These are phyloP conservation scores for Leavenworthia alabamica DNA, from an alignment of 345 rosid genomes.

Conservation along the genomic window DNA sequence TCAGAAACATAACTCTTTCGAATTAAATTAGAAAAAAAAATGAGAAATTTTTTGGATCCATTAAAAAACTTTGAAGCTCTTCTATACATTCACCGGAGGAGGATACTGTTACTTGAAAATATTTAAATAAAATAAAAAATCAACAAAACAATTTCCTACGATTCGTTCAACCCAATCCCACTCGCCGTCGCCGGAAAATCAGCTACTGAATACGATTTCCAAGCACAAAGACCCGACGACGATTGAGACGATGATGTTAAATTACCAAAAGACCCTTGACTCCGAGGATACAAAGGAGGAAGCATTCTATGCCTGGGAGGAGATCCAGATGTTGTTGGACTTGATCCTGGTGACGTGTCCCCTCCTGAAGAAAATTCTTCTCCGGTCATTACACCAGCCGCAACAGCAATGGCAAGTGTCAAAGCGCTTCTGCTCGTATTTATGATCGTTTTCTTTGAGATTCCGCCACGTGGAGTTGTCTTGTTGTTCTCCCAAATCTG, in stretches of 20 bases:
- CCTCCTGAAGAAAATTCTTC: constrained; percentile 50
- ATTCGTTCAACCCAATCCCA: constrained; percentile 9
- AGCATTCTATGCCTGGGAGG: constrained; percentile 37
- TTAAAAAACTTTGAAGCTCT: background rate
- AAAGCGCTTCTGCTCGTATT: too few species aligned
- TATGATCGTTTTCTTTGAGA: constrained; percentile 50
- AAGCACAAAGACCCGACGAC: constrained; percentile 28
- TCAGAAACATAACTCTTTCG: background rate
- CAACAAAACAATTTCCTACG: constrained; percentile 13
- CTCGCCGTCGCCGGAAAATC: constrained; percentile 44
- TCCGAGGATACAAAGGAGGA: constrained; percentile 69
- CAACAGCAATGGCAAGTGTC: too few species aligned
- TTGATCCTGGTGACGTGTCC: constrained; percentile 40
- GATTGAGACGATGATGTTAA: constrained; percentile 21
- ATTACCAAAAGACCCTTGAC: constrained; percentile 31
- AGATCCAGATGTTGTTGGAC: constrained; percentile 40
- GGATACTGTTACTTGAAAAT: constrained; percentile 5
- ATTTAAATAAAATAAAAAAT: too few species aligned
- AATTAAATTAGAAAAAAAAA: background rate
- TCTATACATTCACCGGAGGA: constrained; percentile 20
- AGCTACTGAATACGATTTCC: constrained; percentile 56
- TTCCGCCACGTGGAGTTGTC: constrained; percentile 40
- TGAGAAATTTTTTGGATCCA: constrained; percentile 1
- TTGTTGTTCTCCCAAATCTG: constrained; percentile 58
- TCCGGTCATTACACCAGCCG: constrained; percentile 50